Evolutionary conservation across 176 grass and related monocot genomes (phyloP).

Genomic region (Triticum monococcum): DNA sequence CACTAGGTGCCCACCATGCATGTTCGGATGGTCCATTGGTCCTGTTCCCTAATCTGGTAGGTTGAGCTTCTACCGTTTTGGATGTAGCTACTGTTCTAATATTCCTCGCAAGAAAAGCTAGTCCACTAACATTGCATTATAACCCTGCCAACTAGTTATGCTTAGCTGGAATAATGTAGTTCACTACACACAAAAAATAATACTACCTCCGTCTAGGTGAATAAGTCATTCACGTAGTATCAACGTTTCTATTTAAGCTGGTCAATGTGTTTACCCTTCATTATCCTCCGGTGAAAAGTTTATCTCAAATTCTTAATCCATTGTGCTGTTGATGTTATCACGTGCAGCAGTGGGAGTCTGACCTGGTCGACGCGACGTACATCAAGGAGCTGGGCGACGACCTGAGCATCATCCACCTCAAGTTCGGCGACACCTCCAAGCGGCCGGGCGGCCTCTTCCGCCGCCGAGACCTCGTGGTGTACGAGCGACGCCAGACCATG

Average conservation of each 20-base stretch:
- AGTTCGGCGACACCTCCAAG: slow-evolving; percentile 73
- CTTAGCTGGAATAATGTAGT: not conserved
- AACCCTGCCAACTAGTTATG: not conserved
- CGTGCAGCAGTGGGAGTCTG: slow-evolving; percentile 88
- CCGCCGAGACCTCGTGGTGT: slow-evolving; percentile 83
- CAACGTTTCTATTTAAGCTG: no score
- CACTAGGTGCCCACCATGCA: not conserved
- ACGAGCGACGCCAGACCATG: slow-evolving; percentile 94
- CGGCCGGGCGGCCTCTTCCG: slow-evolving; percentile 43
- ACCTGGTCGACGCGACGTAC: slow-evolving; percentile 74
- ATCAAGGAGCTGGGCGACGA: slow-evolving; percentile 76
- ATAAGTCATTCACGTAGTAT: no score
- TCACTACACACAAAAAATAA: no score
- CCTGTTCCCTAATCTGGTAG: slow-evolving; percentile 2
- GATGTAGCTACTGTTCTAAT: not conserved
- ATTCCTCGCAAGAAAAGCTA: not conserved
- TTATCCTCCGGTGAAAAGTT: no score
- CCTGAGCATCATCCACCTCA: slow-evolving; percentile 89
- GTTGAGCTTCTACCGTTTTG: not conserved
- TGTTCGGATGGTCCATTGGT: not conserved
- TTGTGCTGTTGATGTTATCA: not conserved
- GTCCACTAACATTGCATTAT: not conserved
- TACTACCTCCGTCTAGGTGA: no score
- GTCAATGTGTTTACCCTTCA: no score
- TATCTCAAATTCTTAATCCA: not conserved